Evolutionary conservation across 768 basidiomycete genomes (phyloP).

Genomic region (Butyriboletus loyo): DNA sequence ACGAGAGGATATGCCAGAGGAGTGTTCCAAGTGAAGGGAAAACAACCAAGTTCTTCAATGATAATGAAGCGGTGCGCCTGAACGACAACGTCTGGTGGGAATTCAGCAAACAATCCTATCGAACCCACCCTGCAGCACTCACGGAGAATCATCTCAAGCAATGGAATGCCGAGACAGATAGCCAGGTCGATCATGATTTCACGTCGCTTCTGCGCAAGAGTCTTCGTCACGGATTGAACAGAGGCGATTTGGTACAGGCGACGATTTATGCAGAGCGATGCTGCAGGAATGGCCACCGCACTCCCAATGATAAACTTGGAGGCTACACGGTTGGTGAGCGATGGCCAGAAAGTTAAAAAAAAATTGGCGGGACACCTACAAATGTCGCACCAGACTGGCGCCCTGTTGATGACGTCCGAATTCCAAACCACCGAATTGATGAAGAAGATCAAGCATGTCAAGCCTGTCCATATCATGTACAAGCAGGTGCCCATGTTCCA

Average conservation of each 20-base stretch:
- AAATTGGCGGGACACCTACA: slow-evolving; percentile 32
- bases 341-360: not conserved
- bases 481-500: slow-evolving; percentile 47
- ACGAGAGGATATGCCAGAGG: slow-evolving; percentile 35
- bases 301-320: slow-evolving; percentile 10
- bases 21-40: slow-evolving; percentile 37
- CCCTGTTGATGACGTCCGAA: slow-evolving; percentile 34
- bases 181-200: slow-evolving; percentile 42
- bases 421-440: slow-evolving; percentile 56
- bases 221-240: slow-evolving; percentile 49
- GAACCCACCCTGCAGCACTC: slow-evolving; percentile 13
- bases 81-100: slow-evolving; percentile 42
- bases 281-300: slow-evolving; percentile 19
- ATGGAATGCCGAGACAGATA: slow-evolving; percentile 46
- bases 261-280: slow-evolving; percentile 38
- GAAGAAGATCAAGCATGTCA: slow-evolving; percentile 39
- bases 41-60: slow-evolving; percentile 48
- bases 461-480: slow-evolving; percentile 44
- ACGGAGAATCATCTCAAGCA: slow-evolving; percentile 46
- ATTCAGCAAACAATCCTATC: not conserved
- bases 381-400: slow-evolving; percentile 66
- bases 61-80: slow-evolving; percentile 53
- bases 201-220: slow-evolving; percentile 42
- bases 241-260: slow-evolving; percentile 33
- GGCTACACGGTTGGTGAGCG: slow-evolving; percentile 13